Evolutionary conservation across 805 yeast species (phyloP).

Genomic region (Grigorovia humatica): DNA sequence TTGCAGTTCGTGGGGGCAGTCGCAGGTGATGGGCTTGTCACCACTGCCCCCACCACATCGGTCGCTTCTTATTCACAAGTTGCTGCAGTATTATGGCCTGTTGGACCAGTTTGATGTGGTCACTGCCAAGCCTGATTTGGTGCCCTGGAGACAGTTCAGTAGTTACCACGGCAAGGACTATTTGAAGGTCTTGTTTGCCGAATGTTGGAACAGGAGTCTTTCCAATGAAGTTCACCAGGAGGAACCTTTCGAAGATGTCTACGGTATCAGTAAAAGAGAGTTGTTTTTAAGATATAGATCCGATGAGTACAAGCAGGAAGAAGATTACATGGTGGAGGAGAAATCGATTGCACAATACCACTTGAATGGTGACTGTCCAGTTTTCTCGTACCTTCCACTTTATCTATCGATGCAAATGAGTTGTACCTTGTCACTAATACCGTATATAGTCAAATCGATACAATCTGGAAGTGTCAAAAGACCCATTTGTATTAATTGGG

Average conservation of each 20-base stretch:
- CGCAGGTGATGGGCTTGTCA: neutral
- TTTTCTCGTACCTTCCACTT: slow-evolving; percentile 42
- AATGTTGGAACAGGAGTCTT: neutral
- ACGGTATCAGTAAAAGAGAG: neutral
- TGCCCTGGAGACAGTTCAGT: neutral
- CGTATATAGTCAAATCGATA: slow-evolving; percentile 26
- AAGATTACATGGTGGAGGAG: neutral
- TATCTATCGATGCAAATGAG: slow-evolving; percentile 46
- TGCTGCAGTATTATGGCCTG: neutral
- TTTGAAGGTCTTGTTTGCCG: neutral
- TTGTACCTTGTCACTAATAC: slow-evolving; percentile 43
- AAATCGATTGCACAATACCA: slow-evolving; percentile 30
- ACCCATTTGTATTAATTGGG: slow-evolving; percentile 53
- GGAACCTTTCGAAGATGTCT: neutral
- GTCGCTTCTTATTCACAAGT: neutral
- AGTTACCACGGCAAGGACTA: neutral
- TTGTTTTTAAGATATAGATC: neutral
- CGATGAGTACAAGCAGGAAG: neutral
- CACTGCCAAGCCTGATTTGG: neutral
- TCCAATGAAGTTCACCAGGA: neutral
- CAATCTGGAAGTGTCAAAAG: slow-evolving; percentile 8
- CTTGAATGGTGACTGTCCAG: slow-evolving; percentile 51
- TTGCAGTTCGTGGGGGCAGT: neutral
- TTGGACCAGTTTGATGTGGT: neutral
- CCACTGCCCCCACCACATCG: neutral